These are phyloP conservation scores for Geosmithia flava DNA, from an alignment of 2,329 filamentous ascomycete genomes.

Conservation along the genomic window DNA sequence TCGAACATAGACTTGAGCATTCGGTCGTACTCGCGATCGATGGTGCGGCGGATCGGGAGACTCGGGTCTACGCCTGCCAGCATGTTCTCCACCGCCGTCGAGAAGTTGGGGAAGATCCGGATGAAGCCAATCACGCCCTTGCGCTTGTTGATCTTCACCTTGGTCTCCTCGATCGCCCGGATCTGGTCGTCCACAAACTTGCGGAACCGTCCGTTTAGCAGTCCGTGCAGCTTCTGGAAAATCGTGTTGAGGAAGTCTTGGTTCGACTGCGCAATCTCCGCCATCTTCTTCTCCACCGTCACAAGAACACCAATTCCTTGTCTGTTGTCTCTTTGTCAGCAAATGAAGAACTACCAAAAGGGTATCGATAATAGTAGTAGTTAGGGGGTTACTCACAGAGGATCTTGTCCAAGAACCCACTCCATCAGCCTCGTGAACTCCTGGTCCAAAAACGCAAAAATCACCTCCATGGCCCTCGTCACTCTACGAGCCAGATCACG, in stretches of 20 bases:
- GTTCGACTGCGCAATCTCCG: slow-evolving; percentile 75
- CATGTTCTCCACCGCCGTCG: slow-evolving; percentile 74
- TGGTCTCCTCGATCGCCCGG: slow-evolving; percentile 91
- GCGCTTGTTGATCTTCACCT: slow-evolving; percentile 97
- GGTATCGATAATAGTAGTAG: background rate
- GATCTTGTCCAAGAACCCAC: slow-evolving; percentile 71
- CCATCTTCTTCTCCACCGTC: slow-evolving; percentile 65
- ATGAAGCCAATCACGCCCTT: slow-evolving; percentile 95
- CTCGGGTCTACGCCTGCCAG: slow-evolving; percentile 44
- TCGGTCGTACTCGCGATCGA: slow-evolving; percentile 79
- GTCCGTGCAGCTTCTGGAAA: slow-evolving; percentile 67
- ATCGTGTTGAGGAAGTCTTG: slow-evolving; percentile 80
- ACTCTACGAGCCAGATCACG: slow-evolving; percentile 75
- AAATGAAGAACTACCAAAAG: background rate
- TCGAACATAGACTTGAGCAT: slow-evolving; percentile 96
- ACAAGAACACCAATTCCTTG: slow-evolving; percentile 85
- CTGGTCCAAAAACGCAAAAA: slow-evolving; percentile 70
- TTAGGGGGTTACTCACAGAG: slow-evolving; percentile 51
- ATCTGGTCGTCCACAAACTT: slow-evolving; percentile 94
- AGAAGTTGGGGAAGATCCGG: slow-evolving; percentile 82
- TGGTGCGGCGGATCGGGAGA: slow-evolving; percentile 56
- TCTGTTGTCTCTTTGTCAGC: slow-evolving; percentile 26
- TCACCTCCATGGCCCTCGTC: slow-evolving; percentile 76
- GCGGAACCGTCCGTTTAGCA: slow-evolving; percentile 63
- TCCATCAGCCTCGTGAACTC: slow-evolving; percentile 73